A percentile compares a stretch with the other conserved stretches of the same genome.
Conservation (phyloP, 495 filamentous ascomycete species). For the Durotheca rogersii region DNA sequence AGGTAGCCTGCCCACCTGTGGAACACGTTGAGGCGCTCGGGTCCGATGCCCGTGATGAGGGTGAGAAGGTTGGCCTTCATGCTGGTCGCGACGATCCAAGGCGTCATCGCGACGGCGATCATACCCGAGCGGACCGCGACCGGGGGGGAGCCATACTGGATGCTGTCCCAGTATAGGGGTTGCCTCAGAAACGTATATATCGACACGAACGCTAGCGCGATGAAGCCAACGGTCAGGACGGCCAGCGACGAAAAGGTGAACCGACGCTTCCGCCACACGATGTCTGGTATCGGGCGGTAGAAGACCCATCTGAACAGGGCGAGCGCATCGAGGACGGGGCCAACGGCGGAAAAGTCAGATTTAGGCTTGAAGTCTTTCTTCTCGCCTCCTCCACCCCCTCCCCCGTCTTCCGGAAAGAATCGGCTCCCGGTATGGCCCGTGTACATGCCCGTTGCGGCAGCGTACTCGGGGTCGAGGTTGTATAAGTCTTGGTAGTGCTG, state of each 20-base stretch:
- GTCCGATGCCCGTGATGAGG: slow-evolving; percentile 84
- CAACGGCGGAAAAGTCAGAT: slow-evolving; percentile 66
- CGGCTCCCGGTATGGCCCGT: slow-evolving; percentile 65
- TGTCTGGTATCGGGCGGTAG: slow-evolving; percentile 75
- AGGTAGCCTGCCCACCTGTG: slow-evolving; percentile 93
- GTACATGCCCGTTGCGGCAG: slow-evolving; percentile 65
- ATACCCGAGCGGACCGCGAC: slow-evolving; percentile 88
- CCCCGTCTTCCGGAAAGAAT: slow-evolving; percentile 67
- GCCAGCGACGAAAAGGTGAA: slow-evolving; percentile 76
- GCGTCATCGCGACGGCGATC: slow-evolving; percentile 90
- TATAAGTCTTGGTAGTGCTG: slow-evolving; percentile 56
- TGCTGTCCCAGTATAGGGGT: slow-evolving; percentile 80
- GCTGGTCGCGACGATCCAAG: slow-evolving; percentile 86
- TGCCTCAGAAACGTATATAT: slow-evolving; percentile 84
- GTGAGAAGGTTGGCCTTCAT: slow-evolving; percentile 90
- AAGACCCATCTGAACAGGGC: slow-evolving; percentile 81
- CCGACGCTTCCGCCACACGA: slow-evolving; percentile 60
- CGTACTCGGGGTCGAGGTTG: slow-evolving; percentile 58
- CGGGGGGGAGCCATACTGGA: slow-evolving; percentile 82
- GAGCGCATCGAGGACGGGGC: slow-evolving; percentile 70
- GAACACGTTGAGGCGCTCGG: slow-evolving; percentile 87
- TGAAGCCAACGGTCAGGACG: slow-evolving; percentile 62
- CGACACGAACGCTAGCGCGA: slow-evolving; percentile 67
- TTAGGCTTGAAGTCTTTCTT: slow-evolving; percentile 60
- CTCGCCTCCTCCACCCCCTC: slow-evolving; percentile 44